Evolutionary conservation across 345 rosid genomes (phyloP).

Genomic region (Salix udensis): DNA sequence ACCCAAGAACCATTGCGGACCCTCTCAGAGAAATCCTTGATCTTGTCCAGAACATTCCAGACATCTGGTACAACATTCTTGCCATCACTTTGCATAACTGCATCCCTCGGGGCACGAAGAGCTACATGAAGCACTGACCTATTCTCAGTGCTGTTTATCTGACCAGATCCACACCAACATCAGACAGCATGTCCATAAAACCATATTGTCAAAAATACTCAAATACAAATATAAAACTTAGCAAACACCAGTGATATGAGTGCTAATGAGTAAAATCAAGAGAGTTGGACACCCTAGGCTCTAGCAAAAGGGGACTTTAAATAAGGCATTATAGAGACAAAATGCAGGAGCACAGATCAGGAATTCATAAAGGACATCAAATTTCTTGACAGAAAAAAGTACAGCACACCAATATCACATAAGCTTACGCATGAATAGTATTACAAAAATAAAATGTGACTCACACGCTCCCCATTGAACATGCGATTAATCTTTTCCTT

Average conservation of each 20-base stretch:
- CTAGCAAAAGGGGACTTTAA: background rate
- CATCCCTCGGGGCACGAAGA: slow-evolving; percentile 84
- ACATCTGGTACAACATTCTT: slow-evolving; percentile 87
- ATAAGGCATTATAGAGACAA: background rate
- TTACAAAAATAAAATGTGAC: slow-evolving; percentile 11
- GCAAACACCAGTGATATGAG: background rate
- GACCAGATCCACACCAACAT: slow-evolving; percentile 17
- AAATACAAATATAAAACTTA: background rate
- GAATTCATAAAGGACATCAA: no score
- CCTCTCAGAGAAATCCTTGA: slow-evolving; percentile 77
- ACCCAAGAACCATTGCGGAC: slow-evolving; percentile 94
- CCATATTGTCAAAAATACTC: background rate
- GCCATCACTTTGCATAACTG: slow-evolving; percentile 68
- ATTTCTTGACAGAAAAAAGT: no score
- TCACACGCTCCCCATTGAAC: slow-evolving; percentile 83
- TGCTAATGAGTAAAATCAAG: background rate
- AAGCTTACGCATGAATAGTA: background rate
- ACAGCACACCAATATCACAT: background rate
- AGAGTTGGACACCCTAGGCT: background rate
- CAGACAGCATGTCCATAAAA: slow-evolving; percentile 7
- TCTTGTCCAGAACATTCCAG: slow-evolving; percentile 88
- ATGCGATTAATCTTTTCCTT: slow-evolving; percentile 67
- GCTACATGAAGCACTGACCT: slow-evolving; percentile 96
- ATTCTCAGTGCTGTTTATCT: slow-evolving; percentile 93
- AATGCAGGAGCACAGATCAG: background rate